Evolutionary conservation across 257 asterid species (phyloP), one percentile per base, ranked within the genome.

Genomic region (Solanum bulbocastanum): DNA sequence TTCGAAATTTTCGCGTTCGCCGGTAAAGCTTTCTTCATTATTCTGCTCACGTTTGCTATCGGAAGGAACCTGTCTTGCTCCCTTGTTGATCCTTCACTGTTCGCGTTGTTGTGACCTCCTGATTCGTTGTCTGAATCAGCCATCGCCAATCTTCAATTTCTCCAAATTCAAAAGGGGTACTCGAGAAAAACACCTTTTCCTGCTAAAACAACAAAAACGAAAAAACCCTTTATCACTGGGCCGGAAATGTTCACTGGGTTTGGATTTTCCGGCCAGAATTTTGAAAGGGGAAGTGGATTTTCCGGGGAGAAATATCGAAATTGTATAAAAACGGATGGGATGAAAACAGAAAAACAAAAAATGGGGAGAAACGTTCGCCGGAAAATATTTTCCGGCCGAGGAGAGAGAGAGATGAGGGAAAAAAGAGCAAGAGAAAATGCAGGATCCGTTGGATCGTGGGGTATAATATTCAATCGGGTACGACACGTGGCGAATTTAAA

Each of bases 51-150:
- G 37, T 79, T 79, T 8, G 85, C 85, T 44, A 79, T 79, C 2
- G 85, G 85, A 3, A 79, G 33, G 58, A 79, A 79, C 25, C 85
- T 79, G 18, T 79, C 85, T 79, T 79, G 85, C 10, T 79, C 85
- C 66, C 85, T 79, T 44, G 65, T 44, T 27, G 85, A 79, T 46
- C 85, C 85, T 44, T 79, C 85, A 14, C 81, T 35, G 81, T 79
- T 44, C 5, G 39, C 66, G n/a, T 32, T 30, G 40, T 79, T 79
- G 16, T 79, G 85, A 8, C 85, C 85, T 44, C 85, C 85, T 44
- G 85, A 79, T 30, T 79, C 85, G 66, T 79, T 79, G 85, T 79
- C 85, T 27, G 85, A 79, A 79, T 79, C 85, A 30, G 85, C 85
- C 85, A 79, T 79, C 25, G 22, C 3, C 40, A 49, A 74, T 74